These are phyloP conservation scores for Colletotrichum phormii DNA, from an alignment of 2,329 filamentous ascomycete species.

Conservation along the genomic window DNA sequence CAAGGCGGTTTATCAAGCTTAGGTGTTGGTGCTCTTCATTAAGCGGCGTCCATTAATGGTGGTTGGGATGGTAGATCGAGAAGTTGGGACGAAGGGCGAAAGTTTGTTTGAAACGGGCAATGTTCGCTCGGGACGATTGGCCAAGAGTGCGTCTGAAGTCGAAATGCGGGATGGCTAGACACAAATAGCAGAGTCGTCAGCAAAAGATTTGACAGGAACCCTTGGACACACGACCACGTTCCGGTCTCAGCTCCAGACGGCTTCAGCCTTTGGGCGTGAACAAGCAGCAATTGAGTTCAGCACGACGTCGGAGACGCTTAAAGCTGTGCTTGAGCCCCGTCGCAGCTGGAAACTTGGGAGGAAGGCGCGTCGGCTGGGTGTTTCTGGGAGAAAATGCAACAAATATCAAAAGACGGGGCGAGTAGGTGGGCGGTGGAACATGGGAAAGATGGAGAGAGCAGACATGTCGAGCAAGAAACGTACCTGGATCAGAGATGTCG, in stretches of 20 bases:
- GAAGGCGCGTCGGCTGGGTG: conserved; percentile 1
- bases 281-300: conserved; percentile 22
- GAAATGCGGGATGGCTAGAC: conserved; percentile 24
- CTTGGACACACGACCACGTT: conserved; percentile 8
- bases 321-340: conserved; percentile 24
- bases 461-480: conserved; percentile 12
- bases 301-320: conserved; percentile 8
- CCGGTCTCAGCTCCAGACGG: conserved; percentile 23
- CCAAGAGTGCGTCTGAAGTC: conserved; percentile 24
- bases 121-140: conserved; percentile 17
- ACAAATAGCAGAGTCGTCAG: conserved; percentile 13
- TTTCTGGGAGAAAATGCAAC: conserved; percentile 3
- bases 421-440: neutral
- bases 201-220: conserved; percentile 28
- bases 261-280: neutral
- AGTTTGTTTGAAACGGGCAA: conserved; percentile 23
- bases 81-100: conserved; percentile 18
- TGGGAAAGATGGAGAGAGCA: neutral
- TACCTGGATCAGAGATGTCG: conserved; percentile 26
- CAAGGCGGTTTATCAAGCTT: conserved; percentile 23
- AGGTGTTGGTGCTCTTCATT: conserved; percentile 19
- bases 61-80: conserved; percentile 12
- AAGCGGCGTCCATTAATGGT: conserved; percentile 32
- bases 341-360: conserved; percentile 24
- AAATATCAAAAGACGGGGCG: neutral